Conservation (phyloP, 2,329 filamentous ascomycete genomes). For the Epichloe typhina region DNA sequence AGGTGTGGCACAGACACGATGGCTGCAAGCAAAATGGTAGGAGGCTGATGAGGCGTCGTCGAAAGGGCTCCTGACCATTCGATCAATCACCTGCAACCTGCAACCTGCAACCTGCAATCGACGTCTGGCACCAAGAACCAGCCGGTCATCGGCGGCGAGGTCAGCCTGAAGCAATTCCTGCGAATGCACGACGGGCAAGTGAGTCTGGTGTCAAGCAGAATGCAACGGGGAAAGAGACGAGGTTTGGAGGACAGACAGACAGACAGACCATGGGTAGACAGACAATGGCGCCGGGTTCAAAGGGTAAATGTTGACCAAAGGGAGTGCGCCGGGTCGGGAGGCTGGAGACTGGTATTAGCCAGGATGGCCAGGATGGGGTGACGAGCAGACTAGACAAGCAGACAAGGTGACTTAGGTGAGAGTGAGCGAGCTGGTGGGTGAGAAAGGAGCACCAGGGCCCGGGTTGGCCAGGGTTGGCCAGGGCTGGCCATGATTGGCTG, state of each 20-base stretch:
- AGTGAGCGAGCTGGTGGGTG: no score
- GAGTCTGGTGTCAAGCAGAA: not conserved
- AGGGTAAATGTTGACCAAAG: no score
- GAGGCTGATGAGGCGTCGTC: not conserved
- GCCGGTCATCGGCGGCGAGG: slow-evolving; percentile 1
- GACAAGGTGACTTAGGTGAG: no score
- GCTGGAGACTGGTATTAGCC: no score
- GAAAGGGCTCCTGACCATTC: not conserved
- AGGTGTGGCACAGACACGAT: not conserved
- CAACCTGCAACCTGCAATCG: not conserved
- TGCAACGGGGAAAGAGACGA: not conserved
- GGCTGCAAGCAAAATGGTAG: not conserved
- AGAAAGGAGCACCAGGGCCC: no score
- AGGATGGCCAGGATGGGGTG: no score
- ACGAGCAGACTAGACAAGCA: no score
- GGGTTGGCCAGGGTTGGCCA: no score
- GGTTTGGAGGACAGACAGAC: not conserved
- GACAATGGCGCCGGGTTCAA: no score
- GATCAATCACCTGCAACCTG: not conserved
- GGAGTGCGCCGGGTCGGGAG: no score
- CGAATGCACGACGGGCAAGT: not conserved
- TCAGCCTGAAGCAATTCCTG: slow-evolving; percentile 2
- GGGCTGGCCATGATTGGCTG: no score
- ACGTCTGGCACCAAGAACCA: not conserved
- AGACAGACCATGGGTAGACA: no score